These are phyloP conservation scores for Stellera chamaejasme DNA, from an alignment of 345 rosid species.

Conservation along the genomic window DNA sequence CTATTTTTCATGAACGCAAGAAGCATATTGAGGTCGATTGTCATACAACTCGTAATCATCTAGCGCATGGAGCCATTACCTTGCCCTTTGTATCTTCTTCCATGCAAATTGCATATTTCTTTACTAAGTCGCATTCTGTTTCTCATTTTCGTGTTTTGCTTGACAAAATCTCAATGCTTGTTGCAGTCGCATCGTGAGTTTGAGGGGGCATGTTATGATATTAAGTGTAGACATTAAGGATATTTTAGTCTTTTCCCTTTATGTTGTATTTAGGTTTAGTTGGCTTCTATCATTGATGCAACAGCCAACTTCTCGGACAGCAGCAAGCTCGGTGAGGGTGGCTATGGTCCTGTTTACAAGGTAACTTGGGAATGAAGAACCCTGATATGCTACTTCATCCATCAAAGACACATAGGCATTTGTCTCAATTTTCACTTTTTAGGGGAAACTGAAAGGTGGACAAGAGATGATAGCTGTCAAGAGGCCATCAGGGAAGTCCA, in stretches of 20 bases:
- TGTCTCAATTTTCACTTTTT: slow-evolving; percentile 4
- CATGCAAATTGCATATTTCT: neutral
- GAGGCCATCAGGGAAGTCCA: slow-evolving; percentile 23
- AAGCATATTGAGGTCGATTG: neutral
- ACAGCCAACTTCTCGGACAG: slow-evolving; percentile 11
- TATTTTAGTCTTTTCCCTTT: too few species aligned
- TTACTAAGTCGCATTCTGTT: neutral
- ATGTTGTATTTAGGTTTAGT: too few species aligned
- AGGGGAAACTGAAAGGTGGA: slow-evolving; percentile 25
- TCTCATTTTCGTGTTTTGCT: too few species aligned
- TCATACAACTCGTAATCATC: neutral
- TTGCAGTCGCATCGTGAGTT: too few species aligned
- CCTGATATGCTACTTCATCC: too few species aligned
- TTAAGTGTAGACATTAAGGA: too few species aligned
- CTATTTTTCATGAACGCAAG: neutral
- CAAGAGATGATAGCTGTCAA: slow-evolving; percentile 32
- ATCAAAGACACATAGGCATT: neutral
- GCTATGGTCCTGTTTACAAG: slow-evolving; percentile 31
- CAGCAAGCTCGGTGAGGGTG: slow-evolving; percentile 31
- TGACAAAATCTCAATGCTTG: too few species aligned
- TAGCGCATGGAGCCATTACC: neutral
- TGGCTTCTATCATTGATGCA: slow-evolving; percentile 2
- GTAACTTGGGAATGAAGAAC: slow-evolving; percentile 8
- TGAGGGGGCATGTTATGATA: too few species aligned
- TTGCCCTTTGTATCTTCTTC: neutral